phyloP scores from a whole-genome alignment of 768 basidiomycete genomes.

The Mycena maculata region DNA sequence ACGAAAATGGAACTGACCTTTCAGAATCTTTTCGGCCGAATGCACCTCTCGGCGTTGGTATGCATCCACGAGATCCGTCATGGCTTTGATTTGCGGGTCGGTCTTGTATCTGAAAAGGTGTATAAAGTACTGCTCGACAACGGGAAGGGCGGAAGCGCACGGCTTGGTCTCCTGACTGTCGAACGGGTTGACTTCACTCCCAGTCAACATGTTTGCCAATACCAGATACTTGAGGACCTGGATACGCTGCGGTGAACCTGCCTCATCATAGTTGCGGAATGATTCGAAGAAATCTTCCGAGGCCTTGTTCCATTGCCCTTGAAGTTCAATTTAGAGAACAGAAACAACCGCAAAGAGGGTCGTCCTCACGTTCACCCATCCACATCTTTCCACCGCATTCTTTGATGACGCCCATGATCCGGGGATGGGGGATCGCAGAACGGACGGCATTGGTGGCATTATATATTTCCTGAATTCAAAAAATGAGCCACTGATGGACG shows the following conservation, averaged over 20 bases:
- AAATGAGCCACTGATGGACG: background rate
- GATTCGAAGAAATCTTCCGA: slow-evolving; percentile 99
- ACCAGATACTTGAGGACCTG: slow-evolving; percentile 99
- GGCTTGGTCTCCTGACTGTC: slow-evolving; percentile 99
- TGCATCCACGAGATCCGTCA: slow-evolving; percentile 97
- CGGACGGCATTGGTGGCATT: slow-evolving; percentile 93
- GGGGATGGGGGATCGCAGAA: slow-evolving; percentile 96
- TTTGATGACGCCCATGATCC: slow-evolving; percentile 98
- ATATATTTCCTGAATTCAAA: slow-evolving; percentile 84
- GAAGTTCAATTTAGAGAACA: slow-evolving; percentile 9
- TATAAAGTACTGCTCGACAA: background rate
- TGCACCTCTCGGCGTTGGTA: slow-evolving; percentile 98
- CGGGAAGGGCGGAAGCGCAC: slow-evolving; percentile 57
- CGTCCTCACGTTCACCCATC: slow-evolving; percentile 94
- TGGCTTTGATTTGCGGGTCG: slow-evolving; percentile 95
- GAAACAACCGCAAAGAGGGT: background rate
- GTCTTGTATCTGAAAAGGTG: slow-evolving; percentile 85
- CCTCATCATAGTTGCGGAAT: slow-evolving; percentile 98
- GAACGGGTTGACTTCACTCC: slow-evolving; percentile 98
- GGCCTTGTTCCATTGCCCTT: slow-evolving; percentile 96
- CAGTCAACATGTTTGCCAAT: slow-evolving; percentile 97
- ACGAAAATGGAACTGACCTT: slow-evolving; percentile 61
- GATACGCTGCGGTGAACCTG: slow-evolving; percentile 94
- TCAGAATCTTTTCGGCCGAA: slow-evolving; percentile 94
- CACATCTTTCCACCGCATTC: slow-evolving; percentile 99